Evolutionary conservation across 257 asterid genomes (phyloP).

Genomic region (Plectranthus barbatus): DNA sequence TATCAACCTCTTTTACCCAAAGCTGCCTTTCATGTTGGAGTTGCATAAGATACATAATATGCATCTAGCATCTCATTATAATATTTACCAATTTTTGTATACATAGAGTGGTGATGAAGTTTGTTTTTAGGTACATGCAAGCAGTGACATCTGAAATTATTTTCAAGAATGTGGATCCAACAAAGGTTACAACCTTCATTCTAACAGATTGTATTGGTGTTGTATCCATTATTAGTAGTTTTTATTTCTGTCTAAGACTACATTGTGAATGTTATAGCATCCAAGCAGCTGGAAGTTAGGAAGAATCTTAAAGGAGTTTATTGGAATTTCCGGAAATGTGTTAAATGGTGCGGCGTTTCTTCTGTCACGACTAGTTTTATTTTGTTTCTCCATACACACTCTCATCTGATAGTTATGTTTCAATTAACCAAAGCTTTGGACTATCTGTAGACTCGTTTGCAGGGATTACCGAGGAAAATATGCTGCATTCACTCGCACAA

Average conservation of each 20-base stretch:
- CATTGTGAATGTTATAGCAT: constrained; percentile 43
- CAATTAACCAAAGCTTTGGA: constrained; percentile 14
- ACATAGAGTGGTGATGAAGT: constrained; percentile 8
- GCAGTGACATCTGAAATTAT: constrained; percentile 86
- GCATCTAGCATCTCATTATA: neutral
- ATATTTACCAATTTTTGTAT: neutral
- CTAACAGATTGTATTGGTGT: neutral
- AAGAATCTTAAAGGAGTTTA: constrained; percentile 66
- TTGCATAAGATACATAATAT: neutral
- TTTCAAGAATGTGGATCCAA: constrained; percentile 58
- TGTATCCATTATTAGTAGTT: neutral
- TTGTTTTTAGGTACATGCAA: constrained; percentile 76
- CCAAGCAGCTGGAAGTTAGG: constrained; percentile 80
- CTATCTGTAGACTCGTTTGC: constrained; percentile 54
- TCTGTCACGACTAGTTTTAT: neutral
- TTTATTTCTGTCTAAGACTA: constrained; percentile 2
- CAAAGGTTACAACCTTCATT: constrained; percentile 45
- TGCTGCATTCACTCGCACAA: constrained; percentile 50
- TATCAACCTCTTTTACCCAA: neutral
- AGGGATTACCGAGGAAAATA: constrained; percentile 54
- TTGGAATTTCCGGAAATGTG: constrained; percentile 39
- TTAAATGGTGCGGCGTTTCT: constrained; percentile 40
- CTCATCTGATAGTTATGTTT: neutral
- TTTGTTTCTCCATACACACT: neutral
- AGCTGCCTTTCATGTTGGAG: neutral